Base-by-base conservation (phyloP, 371 early-diverging fungal genomes). In the Mucor racemosus region DNA sequence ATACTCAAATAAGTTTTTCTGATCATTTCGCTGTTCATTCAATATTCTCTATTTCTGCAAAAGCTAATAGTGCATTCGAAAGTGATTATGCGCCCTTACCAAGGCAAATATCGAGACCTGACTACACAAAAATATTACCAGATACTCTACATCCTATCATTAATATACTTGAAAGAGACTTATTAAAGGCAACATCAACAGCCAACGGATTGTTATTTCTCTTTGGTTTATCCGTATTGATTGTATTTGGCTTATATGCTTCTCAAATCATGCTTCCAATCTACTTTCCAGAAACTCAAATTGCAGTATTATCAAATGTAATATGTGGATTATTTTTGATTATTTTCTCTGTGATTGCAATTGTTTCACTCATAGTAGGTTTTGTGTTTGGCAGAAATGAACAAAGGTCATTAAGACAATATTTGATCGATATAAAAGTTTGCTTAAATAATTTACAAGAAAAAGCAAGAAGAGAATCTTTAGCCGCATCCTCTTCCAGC, bases 11-110 rank as follows among this genome's bases (percentile, higher is more conserved):
- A 73, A 80, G 81, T 55, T 76, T 76, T 64, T 86, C 87, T 7
- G 89, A 89, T 59, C 89, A 89, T 60, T 89, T 84, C 67, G 89
- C 76, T 1, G 85, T 87, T 0, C 77, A 80, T 40, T 81, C 88
- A 1, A 68, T 69, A 9, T 89, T 89, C 55, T 58, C 60, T 6
- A 61, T 66, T 21, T 33, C 21, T 6, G 58, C 21, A 13, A 46
- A 48, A 19, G 38, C 57, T 0, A 41, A 57, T 33, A 56, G 36
- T 15, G 36, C n/a, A 33, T 39, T 36, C 54, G 42, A 56, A 33
- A 39, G 54, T 13, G 64, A 46, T 8, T 54, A 39, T 48, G 44
- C 68, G 9, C 65, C 56, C 2, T 6, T 53, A 11, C 19, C 63
- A 7, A 34, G 14, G 10, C 61, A 63, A 14, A 26, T 75, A 4